Conservation (phyloP, 176 grass and related monocot species). For the Oryza officinalis region DNA sequence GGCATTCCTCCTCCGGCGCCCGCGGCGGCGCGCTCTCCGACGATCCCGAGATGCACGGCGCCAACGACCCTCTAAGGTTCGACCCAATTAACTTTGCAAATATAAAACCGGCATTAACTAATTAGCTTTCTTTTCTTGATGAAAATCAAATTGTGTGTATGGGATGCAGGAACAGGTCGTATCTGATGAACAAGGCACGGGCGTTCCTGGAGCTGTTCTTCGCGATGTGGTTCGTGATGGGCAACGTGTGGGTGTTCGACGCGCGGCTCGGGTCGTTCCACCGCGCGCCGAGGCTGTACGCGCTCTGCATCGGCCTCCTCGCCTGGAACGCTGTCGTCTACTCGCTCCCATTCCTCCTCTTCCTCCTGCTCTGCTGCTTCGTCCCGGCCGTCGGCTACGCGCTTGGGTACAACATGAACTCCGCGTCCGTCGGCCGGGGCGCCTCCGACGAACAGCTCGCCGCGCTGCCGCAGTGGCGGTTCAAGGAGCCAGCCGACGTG, state of each 20-base stretch:
- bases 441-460: constrained; percentile 90
- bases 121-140: neutral
- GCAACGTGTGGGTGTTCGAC: constrained; percentile 98
- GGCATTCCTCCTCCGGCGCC: constrained; percentile 38
- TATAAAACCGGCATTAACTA: neutral
- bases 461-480: constrained; percentile 70
- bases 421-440: constrained; percentile 62
- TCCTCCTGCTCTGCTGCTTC: constrained; percentile 93
- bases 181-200: constrained; percentile 84
- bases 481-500: constrained; percentile 56
- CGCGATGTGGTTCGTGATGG: constrained; percentile 99
- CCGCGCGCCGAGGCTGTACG: constrained; percentile 72
- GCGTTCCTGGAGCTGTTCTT: constrained; percentile 94
- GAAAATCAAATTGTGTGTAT: neutral
- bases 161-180: constrained; percentile 51
- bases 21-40: neutral
- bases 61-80: constrained; percentile 55
- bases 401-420: constrained; percentile 94
- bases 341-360: constrained; percentile 95
- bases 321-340: constrained; percentile 88
- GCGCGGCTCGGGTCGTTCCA: constrained; percentile 70
- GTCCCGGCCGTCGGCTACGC: constrained; percentile 73
- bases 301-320: constrained; percentile 77
- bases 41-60: constrained; percentile 65
- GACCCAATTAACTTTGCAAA: neutral